These are phyloP conservation scores for Candida albicans DNA, from an alignment of 1,139 yeast species.

Conservation along the genomic window DNA sequence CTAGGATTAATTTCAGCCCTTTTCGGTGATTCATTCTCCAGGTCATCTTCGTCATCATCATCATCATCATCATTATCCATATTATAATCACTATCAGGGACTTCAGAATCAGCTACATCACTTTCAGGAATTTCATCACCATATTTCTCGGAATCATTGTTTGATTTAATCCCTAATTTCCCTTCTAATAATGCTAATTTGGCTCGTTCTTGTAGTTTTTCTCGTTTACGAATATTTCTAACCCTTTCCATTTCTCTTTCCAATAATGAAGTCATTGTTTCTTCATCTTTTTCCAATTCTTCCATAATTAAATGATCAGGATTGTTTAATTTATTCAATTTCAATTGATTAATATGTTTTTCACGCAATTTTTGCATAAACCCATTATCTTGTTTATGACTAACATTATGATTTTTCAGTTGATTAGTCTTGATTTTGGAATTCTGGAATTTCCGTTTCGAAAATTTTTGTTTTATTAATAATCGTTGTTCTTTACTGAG, in stretches of 20 bases:
- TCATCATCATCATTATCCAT: conserved; percentile 18
- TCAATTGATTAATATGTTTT: conserved; percentile 40
- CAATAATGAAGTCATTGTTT: conserved; percentile 49
- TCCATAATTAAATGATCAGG: conserved; percentile 33
- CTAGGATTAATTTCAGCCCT: conserved; percentile 12
- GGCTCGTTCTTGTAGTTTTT: conserved; percentile 42
- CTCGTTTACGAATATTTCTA: conserved; percentile 51
- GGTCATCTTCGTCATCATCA: conserved; percentile 15
- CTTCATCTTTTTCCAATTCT: conserved; percentile 44
- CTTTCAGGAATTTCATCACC: conserved; percentile 24
- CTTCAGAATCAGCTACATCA: conserved; percentile 19
- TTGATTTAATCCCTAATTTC: conserved; percentile 17
- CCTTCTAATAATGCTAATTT: conserved; percentile 29
- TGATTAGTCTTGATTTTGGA: conserved; percentile 6
- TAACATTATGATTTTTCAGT: not conserved
- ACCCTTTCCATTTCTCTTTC: conserved; percentile 63
- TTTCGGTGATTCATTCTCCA: conserved; percentile 17
- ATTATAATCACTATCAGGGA: conserved; percentile 21
- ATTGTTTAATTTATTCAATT: conserved; percentile 22
- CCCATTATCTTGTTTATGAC: conserved; percentile 7
- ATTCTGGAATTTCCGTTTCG: conserved; percentile 19
- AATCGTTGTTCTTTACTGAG: conserved; percentile 39
- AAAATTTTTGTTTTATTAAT: conserved; percentile 36
- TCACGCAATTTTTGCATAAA: conserved; percentile 30
- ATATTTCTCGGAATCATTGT: conserved; percentile 15